phyloP scores from a whole-genome alignment of 352 stramenopile genomes.

The Phytophthora brassicae region DNA sequence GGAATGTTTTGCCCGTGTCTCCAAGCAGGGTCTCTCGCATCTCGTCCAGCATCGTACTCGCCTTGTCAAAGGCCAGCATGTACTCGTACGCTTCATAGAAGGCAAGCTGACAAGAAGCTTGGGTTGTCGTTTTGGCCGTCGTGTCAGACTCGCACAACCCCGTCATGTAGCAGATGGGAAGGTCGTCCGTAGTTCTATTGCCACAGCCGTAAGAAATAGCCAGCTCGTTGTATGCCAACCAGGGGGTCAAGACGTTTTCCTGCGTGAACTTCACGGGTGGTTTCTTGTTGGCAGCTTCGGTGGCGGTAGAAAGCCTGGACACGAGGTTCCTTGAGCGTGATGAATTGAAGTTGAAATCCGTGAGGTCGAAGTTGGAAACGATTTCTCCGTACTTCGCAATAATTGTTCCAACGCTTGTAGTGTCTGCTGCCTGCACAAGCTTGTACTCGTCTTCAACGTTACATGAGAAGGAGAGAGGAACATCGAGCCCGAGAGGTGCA shows the following conservation, averaged over 20 bases:
- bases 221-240: constrained; percentile 46
- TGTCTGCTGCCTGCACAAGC: constrained; percentile 44
- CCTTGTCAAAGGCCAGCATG: constrained; percentile 55
- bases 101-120: constrained; percentile 47
- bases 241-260: constrained; percentile 65
- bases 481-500: constrained; percentile 52
- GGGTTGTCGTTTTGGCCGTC: constrained; percentile 1
- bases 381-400: constrained; percentile 47
- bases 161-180: constrained; percentile 71
- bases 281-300: constrained; percentile 18
- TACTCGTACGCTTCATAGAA: constrained; percentile 70
- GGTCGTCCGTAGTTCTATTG: constrained; percentile 35
- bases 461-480: constrained; percentile 60
- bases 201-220: constrained; percentile 26
- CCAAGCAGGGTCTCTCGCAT: constrained; percentile 79
- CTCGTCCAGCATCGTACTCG: constrained; percentile 56
- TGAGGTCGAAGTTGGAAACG: constrained; percentile 54
- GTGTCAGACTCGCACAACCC: constrained; percentile 37
- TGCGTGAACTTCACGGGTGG: constrained; percentile 39
- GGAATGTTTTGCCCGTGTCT: constrained; percentile 64
- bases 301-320: constrained; percentile 38
- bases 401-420: constrained; percentile 35
- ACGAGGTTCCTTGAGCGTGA: constrained; percentile 47
- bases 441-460: constrained; percentile 63
- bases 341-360: constrained; percentile 69